Percentiles rank a stretch among this genome's conserved stretches.
phyloP scores from a whole-genome alignment of 1,284 basidiomycete genomes.

The Porogramme epimiltina region DNA sequence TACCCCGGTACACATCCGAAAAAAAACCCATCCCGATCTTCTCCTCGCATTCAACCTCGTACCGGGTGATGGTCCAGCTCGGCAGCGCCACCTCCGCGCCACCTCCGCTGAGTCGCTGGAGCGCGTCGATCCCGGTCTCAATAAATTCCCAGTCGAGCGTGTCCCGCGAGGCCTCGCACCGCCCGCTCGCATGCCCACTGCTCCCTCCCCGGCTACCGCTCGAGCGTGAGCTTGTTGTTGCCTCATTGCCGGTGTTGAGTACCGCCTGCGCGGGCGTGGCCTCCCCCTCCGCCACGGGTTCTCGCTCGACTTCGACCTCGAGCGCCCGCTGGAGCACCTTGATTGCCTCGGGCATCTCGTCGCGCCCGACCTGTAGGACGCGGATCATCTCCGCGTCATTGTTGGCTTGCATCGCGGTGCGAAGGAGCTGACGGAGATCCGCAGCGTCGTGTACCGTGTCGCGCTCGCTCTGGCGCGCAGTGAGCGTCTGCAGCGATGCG shows the following conservation, averaged over 20 bases:
- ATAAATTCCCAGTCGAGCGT: constrained; percentile 48
- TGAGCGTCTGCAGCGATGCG: constrained; percentile 24
- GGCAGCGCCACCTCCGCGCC: constrained; percentile 44
- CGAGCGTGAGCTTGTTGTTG: constrained; percentile 15
- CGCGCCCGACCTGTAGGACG: constrained; percentile 61
- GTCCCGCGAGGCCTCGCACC: constrained; percentile 23
- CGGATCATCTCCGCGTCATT: constrained; percentile 67
- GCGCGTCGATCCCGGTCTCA: constrained; percentile 50
- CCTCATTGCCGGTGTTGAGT: constrained; percentile 18
- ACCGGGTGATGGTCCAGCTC: constrained; percentile 74
- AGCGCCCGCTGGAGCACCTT: constrained; percentile 75
- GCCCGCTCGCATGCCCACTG: neutral
- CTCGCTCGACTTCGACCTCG: constrained; percentile 49
- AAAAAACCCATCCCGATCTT: constrained; percentile 72
- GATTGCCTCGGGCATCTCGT: constrained; percentile 81
- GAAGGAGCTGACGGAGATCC: constrained; percentile 61
- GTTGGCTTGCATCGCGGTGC: constrained; percentile 53
- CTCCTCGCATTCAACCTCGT: constrained; percentile 63
- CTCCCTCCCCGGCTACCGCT: neutral
- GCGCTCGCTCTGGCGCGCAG: constrained; percentile 49
- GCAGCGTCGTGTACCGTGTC: constrained; percentile 58
- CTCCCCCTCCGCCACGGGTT: constrained; percentile 20
- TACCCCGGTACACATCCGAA: constrained; percentile 69
- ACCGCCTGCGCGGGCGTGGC: constrained; percentile 22
- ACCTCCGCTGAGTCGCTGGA: constrained; percentile 44